Base-by-base conservation (phyloP, 495 filamentous ascomycete species). In the Corynascus novoguineensis region DNA sequence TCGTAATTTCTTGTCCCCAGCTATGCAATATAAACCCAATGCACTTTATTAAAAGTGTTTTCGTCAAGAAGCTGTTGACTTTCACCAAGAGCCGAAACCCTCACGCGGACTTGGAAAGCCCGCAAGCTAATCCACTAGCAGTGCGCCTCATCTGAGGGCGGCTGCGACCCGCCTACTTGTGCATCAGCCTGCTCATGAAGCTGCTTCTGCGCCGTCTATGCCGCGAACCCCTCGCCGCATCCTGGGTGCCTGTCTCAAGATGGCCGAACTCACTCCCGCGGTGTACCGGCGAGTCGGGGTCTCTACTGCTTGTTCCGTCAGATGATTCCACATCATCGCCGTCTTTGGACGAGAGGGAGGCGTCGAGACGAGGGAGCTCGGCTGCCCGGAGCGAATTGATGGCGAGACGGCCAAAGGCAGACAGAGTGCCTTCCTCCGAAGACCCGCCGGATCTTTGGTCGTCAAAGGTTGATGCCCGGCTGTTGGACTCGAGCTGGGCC, bases 341-440 rank as follows among this genome's bases (percentile, higher is more conserved):
- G 48, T 63, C 67, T 47, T 59, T 58, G 42, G 59, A 55, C 19
- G 55, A 19, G 32, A 45, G 35, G 8, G 47, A 34, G n/a, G 34
- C 34, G 12, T 58, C 54, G n/a, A 46, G 48, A 1, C 55, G n/a
- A 24, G 55, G 46, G 5, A 57, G 28, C 22, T 58, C 55, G 35
- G 38, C 55, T 12, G 45, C 49, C n/a, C 59, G 62, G 8, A 62
- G 53, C n/a, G 62, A 58, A 22, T 49, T 35, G 17, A 64, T 32
- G 37, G 59, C 64, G 9, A 62, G 44, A 17, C 53, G 53, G 49
- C 60, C 46, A 10, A 62, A 35, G 17, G 60, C 56, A 17, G 60
- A 46, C 11, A 63, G 40, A 12, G 44, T 17, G 4, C 54, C 52
- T 15, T 57, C 47, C 10, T 63, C 57, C 5, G 47, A 35, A 1